These are phyloP conservation scores for Kodamaea hsintzibuensis DNA, from an alignment of 805 yeast genomes.

Conservation along the genomic window DNA sequence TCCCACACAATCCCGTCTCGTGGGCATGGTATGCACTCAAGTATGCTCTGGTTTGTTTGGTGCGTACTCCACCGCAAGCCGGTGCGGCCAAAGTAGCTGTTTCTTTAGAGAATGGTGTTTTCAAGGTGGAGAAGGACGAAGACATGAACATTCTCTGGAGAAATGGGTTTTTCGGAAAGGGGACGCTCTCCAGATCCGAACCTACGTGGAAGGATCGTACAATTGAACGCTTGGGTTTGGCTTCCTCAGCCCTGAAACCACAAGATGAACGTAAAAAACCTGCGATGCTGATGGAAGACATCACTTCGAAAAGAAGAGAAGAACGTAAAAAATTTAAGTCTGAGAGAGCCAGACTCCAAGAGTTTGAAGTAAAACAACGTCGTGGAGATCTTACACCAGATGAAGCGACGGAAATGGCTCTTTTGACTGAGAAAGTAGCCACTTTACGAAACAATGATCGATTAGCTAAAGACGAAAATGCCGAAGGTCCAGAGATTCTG, in stretches of 20 bases:
- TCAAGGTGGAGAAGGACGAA: slow-evolving; percentile 41
- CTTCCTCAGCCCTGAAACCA: slow-evolving; percentile 8
- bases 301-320: slow-evolving; percentile 69
- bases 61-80: slow-evolving; percentile 25
- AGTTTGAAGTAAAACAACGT: slow-evolving; percentile 51
- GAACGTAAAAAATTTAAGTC: slow-evolving; percentile 73
- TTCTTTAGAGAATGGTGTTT: slow-evolving; percentile 26
- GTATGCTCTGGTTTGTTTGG: slow-evolving; percentile 17
- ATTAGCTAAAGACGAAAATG: slow-evolving; percentile 14
- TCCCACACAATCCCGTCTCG: slow-evolving; percentile 70
- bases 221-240: slow-evolving; percentile 50
- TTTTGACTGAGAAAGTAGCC: slow-evolving; percentile 17
- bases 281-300: slow-evolving; percentile 62
- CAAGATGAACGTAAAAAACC: background rate
- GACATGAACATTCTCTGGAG: slow-evolving; percentile 70
- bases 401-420: slow-evolving; percentile 22
- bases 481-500: slow-evolving; percentile 2
- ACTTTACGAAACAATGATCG: slow-evolving; percentile 18
- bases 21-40: slow-evolving; percentile 49
- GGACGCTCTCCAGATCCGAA: slow-evolving; percentile 83
- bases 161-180: slow-evolving; percentile 93
- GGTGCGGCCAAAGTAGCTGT: slow-evolving; percentile 21
- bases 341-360: slow-evolving; percentile 52
- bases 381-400: slow-evolving; percentile 25
- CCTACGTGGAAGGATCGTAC: slow-evolving; percentile 87